phyloP scores from a whole-genome alignment of 2,329 filamentous ascomycete genomes.

The Rasamsonia emersonii region DNA sequence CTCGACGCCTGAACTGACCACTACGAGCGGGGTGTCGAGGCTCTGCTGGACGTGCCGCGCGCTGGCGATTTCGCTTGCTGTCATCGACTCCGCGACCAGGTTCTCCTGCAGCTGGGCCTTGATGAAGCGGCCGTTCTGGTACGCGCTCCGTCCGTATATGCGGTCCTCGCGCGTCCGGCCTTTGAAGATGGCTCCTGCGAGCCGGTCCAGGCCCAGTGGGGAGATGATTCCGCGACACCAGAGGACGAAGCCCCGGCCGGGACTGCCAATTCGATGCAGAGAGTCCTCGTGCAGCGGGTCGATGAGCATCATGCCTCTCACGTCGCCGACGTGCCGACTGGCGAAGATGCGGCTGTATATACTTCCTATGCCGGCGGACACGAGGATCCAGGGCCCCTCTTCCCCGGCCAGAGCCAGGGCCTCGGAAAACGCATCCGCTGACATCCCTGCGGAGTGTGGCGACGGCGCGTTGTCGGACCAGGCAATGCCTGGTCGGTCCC shows the following conservation, averaged over 20 bases:
- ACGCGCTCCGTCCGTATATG: conserved; percentile 69
- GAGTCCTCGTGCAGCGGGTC: conserved; percentile 86
- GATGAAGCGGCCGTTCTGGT: conserved; percentile 73
- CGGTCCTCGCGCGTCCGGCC: conserved; percentile 75
- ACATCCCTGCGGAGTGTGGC: conserved; percentile 85
- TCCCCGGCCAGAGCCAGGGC: conserved; percentile 73
- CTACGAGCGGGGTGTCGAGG: conserved; percentile 62
- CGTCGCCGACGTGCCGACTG: conserved; percentile 64
- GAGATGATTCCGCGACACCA: conserved; percentile 83
- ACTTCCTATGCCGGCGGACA: conserved; percentile 77
- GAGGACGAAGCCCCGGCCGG: conserved; percentile 68
- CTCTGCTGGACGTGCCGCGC: conserved; percentile 69
- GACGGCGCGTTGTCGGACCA: conserved; percentile 91
- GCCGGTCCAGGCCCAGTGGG: conserved; percentile 73
- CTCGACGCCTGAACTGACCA: conserved; percentile 74
- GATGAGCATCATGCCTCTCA: conserved; percentile 73
- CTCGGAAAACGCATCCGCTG: conserved; percentile 80
- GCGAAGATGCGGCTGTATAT: conserved; percentile 89
- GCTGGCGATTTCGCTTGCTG: conserved; percentile 70
- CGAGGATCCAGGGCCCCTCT: conserved; percentile 78
- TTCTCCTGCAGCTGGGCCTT: conserved; percentile 91
- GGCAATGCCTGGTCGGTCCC: conserved; percentile 80
- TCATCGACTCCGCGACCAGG: conserved; percentile 75
- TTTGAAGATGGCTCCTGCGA: conserved; percentile 71
- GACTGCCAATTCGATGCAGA: conserved; percentile 55